Conservation (phyloP, 2,329 filamentous ascomycete genomes). For the Westerdykella sp. region DNA sequence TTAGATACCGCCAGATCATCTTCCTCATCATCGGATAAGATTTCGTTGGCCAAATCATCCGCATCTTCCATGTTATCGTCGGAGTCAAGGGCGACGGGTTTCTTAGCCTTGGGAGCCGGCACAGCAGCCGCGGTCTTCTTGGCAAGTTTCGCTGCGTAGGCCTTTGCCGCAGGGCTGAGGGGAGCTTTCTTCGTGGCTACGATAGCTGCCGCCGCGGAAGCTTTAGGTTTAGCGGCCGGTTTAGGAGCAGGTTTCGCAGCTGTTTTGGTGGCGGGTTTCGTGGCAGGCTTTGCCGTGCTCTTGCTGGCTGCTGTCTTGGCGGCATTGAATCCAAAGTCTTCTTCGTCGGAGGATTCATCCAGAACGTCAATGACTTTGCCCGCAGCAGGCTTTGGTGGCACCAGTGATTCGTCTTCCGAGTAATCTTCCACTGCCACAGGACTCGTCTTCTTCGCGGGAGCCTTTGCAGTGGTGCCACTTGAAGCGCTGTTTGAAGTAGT, state of each 20-base stretch:
- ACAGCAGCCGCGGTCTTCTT: conserved; percentile 41
- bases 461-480: conserved; percentile 14
- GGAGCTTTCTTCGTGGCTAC: conserved; percentile 42
- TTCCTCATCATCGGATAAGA: conserved; percentile 40
- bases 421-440: conserved; percentile 48
- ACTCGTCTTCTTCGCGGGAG: conserved; percentile 24
- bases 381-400: conserved; percentile 34
- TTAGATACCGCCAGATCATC: conserved; percentile 27
- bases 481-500: no score
- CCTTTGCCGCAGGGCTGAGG: conserved; percentile 64
- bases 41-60: conserved; percentile 41
- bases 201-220: conserved; percentile 26
- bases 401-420: conserved; percentile 37
- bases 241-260: conserved; percentile 40
- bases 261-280: conserved; percentile 50
- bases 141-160: conserved; percentile 51
- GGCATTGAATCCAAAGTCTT: conserved; percentile 33
- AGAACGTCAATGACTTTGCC: conserved; percentile 36
- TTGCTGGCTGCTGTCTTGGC: conserved; percentile 26
- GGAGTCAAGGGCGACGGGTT: conserved; percentile 37
- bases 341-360: conserved; percentile 29
- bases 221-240: conserved; percentile 24
- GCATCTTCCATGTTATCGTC: conserved; percentile 38
- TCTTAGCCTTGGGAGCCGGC: conserved; percentile 36
- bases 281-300: conserved; percentile 20